phyloP scores from a whole-genome alignment of 768 basidiomycete species.

The Mycena alexandri region DNA sequence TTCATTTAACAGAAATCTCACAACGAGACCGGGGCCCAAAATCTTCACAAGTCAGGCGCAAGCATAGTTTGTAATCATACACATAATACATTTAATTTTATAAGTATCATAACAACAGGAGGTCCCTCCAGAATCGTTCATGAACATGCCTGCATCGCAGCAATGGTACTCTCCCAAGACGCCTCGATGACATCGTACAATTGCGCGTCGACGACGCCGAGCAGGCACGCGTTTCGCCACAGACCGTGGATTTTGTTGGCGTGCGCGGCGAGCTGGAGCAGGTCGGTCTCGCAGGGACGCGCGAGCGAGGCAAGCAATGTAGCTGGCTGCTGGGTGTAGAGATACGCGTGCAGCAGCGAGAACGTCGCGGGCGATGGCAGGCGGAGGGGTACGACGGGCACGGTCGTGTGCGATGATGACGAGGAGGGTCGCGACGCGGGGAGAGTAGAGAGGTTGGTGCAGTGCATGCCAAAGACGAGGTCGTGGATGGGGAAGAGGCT shows the following conservation, averaged over 20 bases:
- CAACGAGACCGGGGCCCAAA: no score
- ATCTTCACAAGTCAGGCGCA: no score
- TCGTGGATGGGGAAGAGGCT: slow-evolving; percentile 59
- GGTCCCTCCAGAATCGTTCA: slow-evolving; percentile 6
- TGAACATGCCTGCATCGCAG: slow-evolving; percentile 48
- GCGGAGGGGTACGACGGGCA: slow-evolving; percentile 65
- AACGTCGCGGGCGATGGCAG: slow-evolving; percentile 69
- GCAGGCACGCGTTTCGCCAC: slow-evolving; percentile 63
- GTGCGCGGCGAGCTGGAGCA: slow-evolving; percentile 30
- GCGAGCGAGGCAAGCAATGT: slow-evolving; percentile 56
- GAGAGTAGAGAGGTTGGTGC: slow-evolving; percentile 52
- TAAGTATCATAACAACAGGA: slow-evolving; percentile 17
- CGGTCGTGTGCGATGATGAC: slow-evolving; percentile 23
- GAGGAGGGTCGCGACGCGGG: slow-evolving; percentile 39
- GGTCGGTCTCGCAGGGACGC: slow-evolving; percentile 45
- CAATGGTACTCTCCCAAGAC: slow-evolving; percentile 63
- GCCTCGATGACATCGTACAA: slow-evolving; percentile 63
- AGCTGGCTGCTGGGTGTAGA: slow-evolving; percentile 62
- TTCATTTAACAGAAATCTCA: no score
- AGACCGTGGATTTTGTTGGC: slow-evolving; percentile 50
- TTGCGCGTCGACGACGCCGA: slow-evolving; percentile 62
- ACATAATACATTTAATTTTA: background rate
- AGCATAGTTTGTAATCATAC: no score
- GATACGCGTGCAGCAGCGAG: slow-evolving; percentile 58
- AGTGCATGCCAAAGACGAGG: slow-evolving; percentile 56